Evolutionary conservation across 768 basidiomycete species (phyloP), one percentile per base, ranked within the genome.

Genomic region (Boletales sp.): DNA sequence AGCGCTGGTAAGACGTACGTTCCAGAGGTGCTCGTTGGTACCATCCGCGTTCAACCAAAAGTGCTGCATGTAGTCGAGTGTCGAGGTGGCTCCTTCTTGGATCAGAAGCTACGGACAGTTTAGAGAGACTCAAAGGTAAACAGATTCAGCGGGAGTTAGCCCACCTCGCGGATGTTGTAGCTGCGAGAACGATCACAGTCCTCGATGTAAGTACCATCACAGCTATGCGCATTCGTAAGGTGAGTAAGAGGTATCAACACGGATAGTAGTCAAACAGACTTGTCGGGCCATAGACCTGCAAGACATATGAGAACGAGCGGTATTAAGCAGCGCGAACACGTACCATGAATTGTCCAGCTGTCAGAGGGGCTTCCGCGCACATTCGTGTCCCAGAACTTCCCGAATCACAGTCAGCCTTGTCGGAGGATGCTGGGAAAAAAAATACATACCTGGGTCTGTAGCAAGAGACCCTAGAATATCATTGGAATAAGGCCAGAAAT

Each of bases 341-440:
- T 49, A 82, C 86, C 84, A 46, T 86, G 86, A 50, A 87, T 82
- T 1, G 85, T 89, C 86, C 87, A 89, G 58, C 80, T 83, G 57
- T 84, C 57, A 11, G 61, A 64, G 6, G 87, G 87, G 9, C 86
- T 86, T 17, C 79, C 81, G 3, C 76, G 63, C 0, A 83, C 79
- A 41, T 80, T 57, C 2, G 80, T 84, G 54, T 88, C 85, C 86
- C 87, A 89, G 67, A 88, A 86, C 81, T 86, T 63, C 86, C 87
- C 24, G 24, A 24, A 24, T 24, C n/a, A n/a, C 32, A 15, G 19
- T 63, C 46, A 60, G 48, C 6, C 4, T 9, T 31, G n/a, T 35
- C 5, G 8, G 14, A 30, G 1, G 8, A 36, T 36, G 6, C 29
- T 8, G 4, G 8, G 8, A 0, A 21, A 38, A 11, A 12, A 32